Evolutionary conservation across 164 flowering plant species (phyloP).

Genomic region (Buxus sempervirens): DNA sequence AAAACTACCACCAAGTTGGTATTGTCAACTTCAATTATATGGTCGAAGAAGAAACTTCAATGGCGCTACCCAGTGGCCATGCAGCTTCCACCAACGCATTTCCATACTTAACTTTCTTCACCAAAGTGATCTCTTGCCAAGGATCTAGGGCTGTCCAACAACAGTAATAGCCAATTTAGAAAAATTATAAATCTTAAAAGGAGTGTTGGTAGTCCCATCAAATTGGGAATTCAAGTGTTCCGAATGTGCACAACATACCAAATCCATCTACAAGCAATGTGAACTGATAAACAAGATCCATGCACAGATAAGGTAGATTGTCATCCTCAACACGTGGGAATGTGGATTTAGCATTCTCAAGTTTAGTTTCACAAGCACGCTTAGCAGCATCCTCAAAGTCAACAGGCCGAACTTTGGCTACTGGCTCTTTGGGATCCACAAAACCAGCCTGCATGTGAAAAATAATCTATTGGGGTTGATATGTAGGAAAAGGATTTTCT

Average conservation of each 20-base stretch:
- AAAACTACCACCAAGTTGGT: neutral
- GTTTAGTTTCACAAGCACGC: constrained; percentile 36
- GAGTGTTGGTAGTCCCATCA: too few relatives aligned
- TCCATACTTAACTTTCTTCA: constrained; percentile 65
- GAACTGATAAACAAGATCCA: constrained; percentile 60
- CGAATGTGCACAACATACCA: constrained; percentile 31
- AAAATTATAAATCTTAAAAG: neutral
- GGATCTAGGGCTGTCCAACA: constrained; percentile 62
- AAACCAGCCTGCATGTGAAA: constrained; percentile 60
- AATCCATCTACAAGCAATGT: constrained; percentile 54
- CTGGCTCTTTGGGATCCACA: constrained; percentile 30
- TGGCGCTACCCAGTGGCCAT: constrained; percentile 97
- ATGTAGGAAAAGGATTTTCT: neutral
- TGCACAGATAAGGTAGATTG: constrained; percentile 47
- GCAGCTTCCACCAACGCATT: constrained; percentile 82
- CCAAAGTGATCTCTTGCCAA: constrained; percentile 78
- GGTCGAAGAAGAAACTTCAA: constrained; percentile 66
- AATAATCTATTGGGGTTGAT: constrained; percentile 7
- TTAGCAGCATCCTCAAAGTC: constrained; percentile 51
- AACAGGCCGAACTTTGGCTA: constrained; percentile 43
- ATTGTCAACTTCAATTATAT: neutral
- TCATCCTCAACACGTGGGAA: constrained; percentile 30
- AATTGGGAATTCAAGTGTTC: neutral
- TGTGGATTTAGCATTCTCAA: constrained; percentile 32
- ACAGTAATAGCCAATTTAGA: neutral